Percentiles rank a stretch among this genome's conserved stretches.
Evolutionary conservation across 139 green algal species (phyloP).

Genomic region (Picochlorum sp.): DNA sequence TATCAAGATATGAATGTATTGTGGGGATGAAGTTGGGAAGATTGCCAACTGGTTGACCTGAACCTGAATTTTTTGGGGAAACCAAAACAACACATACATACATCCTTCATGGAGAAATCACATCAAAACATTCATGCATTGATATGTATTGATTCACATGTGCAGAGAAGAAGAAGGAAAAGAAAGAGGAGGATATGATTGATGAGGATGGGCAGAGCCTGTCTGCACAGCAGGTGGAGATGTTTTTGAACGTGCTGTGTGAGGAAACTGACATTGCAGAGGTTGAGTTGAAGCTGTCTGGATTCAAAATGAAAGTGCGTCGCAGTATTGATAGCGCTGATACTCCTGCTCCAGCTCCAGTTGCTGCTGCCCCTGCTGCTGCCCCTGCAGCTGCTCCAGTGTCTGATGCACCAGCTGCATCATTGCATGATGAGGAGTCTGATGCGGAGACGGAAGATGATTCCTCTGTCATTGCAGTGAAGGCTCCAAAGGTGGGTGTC

Average conservation of each 20-base stretch:
- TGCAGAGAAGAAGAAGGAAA: conserved; percentile 23
- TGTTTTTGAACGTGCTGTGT: conserved; percentile 60
- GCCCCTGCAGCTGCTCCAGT: conserved; percentile 1
- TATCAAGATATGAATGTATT: too few relatives aligned
- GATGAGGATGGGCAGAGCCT: conserved; percentile 36
- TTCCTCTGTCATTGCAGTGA: conserved; percentile 54
- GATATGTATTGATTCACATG: too few relatives aligned
- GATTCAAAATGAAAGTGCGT: conserved; percentile 61
- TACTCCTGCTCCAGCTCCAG: conserved; percentile 1
- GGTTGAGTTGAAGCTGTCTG: conserved; percentile 71
- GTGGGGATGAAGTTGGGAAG: too few relatives aligned
- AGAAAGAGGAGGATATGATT: conserved; percentile 41
- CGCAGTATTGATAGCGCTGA: conserved; percentile 34
- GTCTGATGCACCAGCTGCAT: not conserved
- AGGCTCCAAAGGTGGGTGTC: conserved; percentile 62
- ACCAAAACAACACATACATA: too few relatives aligned
- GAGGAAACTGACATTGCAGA: conserved; percentile 77
- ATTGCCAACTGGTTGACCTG: not conserved
- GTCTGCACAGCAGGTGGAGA: conserved; percentile 52
- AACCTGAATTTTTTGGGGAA: not conserved
- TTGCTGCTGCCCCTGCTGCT: conserved; percentile 4
- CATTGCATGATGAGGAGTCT: conserved; percentile 5
- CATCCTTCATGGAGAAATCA: too few relatives aligned
- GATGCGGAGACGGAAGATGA: conserved; percentile 32
- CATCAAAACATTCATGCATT: too few relatives aligned